These are phyloP conservation scores for Penicillium sp. DNA, from an alignment of 2,329 filamentous ascomycete genomes.

Conservation along the genomic window DNA sequence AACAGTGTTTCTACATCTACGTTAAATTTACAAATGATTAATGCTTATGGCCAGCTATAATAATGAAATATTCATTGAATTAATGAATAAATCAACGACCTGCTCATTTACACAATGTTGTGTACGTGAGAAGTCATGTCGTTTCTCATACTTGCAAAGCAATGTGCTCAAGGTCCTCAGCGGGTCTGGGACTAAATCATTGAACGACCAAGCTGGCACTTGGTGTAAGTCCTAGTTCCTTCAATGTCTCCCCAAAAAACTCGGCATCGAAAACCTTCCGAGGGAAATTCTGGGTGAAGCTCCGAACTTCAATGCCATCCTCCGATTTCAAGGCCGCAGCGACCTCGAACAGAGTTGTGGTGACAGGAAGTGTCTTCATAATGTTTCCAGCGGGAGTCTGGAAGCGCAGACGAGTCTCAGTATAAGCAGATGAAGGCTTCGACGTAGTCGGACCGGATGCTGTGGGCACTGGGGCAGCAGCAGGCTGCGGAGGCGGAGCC, in stretches of 20 bases:
- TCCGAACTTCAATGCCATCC: constrained; percentile 66
- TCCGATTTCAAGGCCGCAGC: constrained; percentile 73
- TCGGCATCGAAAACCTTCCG: constrained; percentile 71
- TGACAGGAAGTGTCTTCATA: constrained; percentile 82
- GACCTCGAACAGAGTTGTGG: constrained; percentile 91
- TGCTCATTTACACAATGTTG: neutral
- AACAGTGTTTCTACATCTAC: neutral
- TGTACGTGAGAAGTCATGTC: constrained; percentile 3
- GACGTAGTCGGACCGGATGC: constrained; percentile 51
- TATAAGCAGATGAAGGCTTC: constrained; percentile 70
- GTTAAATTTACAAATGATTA: neutral
- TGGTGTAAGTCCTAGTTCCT: constrained; percentile 86
- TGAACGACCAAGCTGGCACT: constrained; percentile 82
- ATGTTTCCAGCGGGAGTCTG: constrained; percentile 75
- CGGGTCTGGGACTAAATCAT: constrained; percentile 29
- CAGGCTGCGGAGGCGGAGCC: constrained; percentile 50
- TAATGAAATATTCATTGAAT: neutral
- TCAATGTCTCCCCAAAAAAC: constrained; percentile 88
- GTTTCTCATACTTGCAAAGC: constrained; percentile 11
- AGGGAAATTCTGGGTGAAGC: constrained; percentile 84
- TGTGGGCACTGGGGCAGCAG: constrained; percentile 44
- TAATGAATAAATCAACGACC: neutral
- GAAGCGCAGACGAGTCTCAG: constrained; percentile 76
- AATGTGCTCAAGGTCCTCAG: constrained; percentile 1
- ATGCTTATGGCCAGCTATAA: neutral